Conservation (phyloP, 805 yeast genomes). For the Candida corydali region DNA sequence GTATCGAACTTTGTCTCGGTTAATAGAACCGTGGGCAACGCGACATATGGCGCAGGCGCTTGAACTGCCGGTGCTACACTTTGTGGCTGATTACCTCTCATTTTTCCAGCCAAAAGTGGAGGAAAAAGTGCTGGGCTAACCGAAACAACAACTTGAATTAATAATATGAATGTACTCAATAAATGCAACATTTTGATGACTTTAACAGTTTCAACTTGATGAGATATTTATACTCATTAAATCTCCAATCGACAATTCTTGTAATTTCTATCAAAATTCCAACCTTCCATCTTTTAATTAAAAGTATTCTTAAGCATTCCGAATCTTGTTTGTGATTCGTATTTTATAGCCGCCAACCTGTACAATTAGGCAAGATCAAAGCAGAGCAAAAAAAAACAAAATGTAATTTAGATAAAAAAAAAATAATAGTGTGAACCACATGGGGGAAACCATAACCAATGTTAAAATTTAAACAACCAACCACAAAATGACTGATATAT, state of each 20-base stretch:
- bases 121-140: background rate
- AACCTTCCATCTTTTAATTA: too few species aligned
- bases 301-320: background rate
- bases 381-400: too few species aligned
- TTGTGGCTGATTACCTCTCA: background rate
- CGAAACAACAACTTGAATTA: background rate
- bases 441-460: too few species aligned
- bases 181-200: background rate
- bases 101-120: background rate
- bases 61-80: background rate
- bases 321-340: background rate
- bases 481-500: constrained; percentile 27
- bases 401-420: too few species aligned
- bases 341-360: too few species aligned
- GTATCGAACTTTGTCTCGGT: background rate
- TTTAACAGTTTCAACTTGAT: too few species aligned
- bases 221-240: background rate
- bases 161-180: background rate
- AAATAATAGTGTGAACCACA: too few species aligned
- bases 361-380: too few species aligned
- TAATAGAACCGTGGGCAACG: background rate
- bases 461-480: background rate
- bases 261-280: background rate
- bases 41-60: background rate
- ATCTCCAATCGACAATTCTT: background rate